A percentile compares a stretch with the other conserved stretches of the same genome.
phyloP scores from a whole-genome alignment of 352 stramenopile genomes.

The Pythium scleroteichum region DNA sequence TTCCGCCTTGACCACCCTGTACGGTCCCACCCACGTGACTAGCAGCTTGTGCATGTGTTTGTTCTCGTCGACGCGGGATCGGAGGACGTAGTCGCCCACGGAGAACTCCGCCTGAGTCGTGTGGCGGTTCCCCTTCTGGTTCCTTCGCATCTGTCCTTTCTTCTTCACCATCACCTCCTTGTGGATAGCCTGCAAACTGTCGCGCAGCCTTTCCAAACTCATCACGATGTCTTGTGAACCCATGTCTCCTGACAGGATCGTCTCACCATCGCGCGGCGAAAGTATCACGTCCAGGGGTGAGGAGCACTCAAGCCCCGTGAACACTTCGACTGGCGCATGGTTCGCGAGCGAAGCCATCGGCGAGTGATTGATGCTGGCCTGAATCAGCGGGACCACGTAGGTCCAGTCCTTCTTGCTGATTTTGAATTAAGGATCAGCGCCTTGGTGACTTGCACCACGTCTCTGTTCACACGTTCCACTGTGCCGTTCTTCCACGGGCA shows the following conservation, averaged over 20 bases:
- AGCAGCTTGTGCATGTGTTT: slow-evolving; percentile 31
- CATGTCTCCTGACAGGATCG: too few species aligned
- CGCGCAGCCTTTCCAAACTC: too few species aligned
- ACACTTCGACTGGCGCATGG: slow-evolving; percentile 25
- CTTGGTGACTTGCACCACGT: slow-evolving; percentile 31
- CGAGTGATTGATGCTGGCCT: slow-evolving; percentile 35
- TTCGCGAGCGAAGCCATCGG: slow-evolving; percentile 25
- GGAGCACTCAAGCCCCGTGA: slow-evolving; percentile 19
- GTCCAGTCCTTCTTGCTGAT: slow-evolving; percentile 27
- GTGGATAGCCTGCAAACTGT: too few species aligned
- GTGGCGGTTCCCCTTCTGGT: too few species aligned
- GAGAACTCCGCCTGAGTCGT: slow-evolving; percentile 20
- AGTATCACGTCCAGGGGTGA: neutral
- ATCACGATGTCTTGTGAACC: too few species aligned
- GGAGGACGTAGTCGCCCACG: slow-evolving; percentile 34
- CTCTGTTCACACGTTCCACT: slow-evolving; percentile 28
- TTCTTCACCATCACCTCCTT: too few species aligned
- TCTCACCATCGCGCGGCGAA: slow-evolving; percentile 5
- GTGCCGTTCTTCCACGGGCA: slow-evolving; percentile 39
- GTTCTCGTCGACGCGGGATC: slow-evolving; percentile 33
- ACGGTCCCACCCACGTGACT: slow-evolving; percentile 36
- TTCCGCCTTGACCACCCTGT: slow-evolving; percentile 23
- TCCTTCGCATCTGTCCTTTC: too few species aligned
- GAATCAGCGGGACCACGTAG: slow-evolving; percentile 29
- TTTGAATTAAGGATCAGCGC: slow-evolving; percentile 32